Percentiles rank a stretch among this genome's conserved stretches.
Conservation (phyloP, 2,329 filamentous ascomycete species). For the Arachnomyces sp. region DNA sequence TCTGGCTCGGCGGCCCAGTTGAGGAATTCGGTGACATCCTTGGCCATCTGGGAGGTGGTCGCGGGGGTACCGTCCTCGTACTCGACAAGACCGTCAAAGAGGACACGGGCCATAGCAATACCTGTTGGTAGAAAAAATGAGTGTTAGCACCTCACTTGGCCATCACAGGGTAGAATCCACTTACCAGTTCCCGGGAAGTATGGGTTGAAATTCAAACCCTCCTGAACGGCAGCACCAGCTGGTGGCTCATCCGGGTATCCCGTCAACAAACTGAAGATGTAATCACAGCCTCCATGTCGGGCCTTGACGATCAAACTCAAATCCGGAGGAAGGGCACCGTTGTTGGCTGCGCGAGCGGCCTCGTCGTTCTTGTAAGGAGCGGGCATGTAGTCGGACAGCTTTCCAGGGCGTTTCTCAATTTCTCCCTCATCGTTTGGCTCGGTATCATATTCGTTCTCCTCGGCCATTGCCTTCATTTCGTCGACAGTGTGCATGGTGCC, state of each 20-base stretch:
- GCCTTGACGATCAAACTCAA: slow-evolving; percentile 96
- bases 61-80: slow-evolving; percentile 96
- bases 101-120: slow-evolving; percentile 97
- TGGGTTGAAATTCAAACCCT: slow-evolving; percentile 98
- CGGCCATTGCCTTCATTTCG: slow-evolving; percentile 92
- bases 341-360: slow-evolving; percentile 94
- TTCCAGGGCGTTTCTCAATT: slow-evolving; percentile 96
- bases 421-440: slow-evolving; percentile 98
- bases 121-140: slow-evolving; percentile 24
- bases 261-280: slow-evolving; percentile 94
- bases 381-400: slow-evolving; percentile 95
- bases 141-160: slow-evolving; percentile 8
- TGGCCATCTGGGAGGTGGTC: slow-evolving; percentile 97
- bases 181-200: slow-evolving; percentile 95
- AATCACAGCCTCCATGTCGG: slow-evolving; percentile 94
- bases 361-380: slow-evolving; percentile 98
- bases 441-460: slow-evolving; percentile 97
- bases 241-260: slow-evolving; percentile 96
- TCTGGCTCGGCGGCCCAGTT: slow-evolving; percentile 99
- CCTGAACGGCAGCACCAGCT: slow-evolving; percentile 73
- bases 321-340: slow-evolving; percentile 94
- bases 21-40: slow-evolving; percentile 97
- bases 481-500: slow-evolving; percentile 90
- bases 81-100: slow-evolving; percentile 95
- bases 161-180: slow-evolving; percentile 9